Evolutionary conservation across 345 rosid genomes (phyloP).

Genomic region (Hevea brasiliensis): DNA sequence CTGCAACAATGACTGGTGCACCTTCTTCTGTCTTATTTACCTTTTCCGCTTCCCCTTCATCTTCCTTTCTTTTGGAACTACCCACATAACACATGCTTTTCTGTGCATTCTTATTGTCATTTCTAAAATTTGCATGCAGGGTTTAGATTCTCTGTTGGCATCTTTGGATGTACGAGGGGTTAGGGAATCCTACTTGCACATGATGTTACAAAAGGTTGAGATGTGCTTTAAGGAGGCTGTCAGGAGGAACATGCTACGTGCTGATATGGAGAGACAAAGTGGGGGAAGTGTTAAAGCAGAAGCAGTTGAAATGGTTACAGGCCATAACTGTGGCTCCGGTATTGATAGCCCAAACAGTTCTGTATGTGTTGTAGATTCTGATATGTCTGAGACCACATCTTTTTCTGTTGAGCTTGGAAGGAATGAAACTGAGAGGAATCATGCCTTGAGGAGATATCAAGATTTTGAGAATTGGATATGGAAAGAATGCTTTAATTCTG

Average conservation of each 20-base stretch:
- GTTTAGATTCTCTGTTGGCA: conserved; percentile 59
- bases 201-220: conserved; percentile 70
- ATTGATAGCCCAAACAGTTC: conserved; percentile 42
- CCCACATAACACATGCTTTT: not conserved
- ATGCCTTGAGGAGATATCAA: conserved; percentile 57
- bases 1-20: conserved; percentile 4
- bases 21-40: not conserved
- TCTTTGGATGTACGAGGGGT: conserved; percentile 79
- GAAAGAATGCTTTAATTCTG: conserved; percentile 51
- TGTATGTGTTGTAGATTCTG: conserved; percentile 41
- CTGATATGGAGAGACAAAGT: conserved; percentile 4
- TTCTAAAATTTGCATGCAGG: conserved; percentile 42
- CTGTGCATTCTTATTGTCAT: not conserved
- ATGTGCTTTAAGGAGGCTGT: conserved; percentile 65
- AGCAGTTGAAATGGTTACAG: conserved; percentile 27
- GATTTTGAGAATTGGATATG: conserved; percentile 86
- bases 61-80: not conserved
- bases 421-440: conserved; percentile 40
- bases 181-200: conserved; percentile 70
- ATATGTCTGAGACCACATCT: conserved; percentile 48
- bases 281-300: conserved; percentile 30
- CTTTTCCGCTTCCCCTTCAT: too few relatives aligned
- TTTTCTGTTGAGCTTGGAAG: conserved; percentile 63
- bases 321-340: conserved; percentile 16
- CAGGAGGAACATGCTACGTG: conserved; percentile 32